These are phyloP conservation scores for Colletotrichum sp. DNA, from an alignment of 2,329 filamentous ascomycete genomes.

Conservation along the genomic window DNA sequence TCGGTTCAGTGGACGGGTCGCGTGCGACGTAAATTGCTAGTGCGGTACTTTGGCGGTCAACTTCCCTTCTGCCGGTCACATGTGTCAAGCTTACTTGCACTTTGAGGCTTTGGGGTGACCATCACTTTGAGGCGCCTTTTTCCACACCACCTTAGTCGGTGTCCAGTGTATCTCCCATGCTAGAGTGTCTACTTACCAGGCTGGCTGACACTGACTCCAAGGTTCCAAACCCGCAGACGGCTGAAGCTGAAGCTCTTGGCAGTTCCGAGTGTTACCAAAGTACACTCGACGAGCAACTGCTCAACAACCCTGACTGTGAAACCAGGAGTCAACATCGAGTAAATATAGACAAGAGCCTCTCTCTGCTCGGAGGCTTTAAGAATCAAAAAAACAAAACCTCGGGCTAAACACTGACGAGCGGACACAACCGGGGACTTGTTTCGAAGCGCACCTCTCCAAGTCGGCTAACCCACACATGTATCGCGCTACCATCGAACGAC, in stretches of 20 bases:
- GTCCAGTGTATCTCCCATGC: not conserved
- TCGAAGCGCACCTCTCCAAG: not conserved
- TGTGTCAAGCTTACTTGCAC: not conserved
- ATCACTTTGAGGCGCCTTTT: not conserved
- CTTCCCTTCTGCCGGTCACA: slow-evolving; percentile 16
- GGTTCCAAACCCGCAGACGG: not conserved
- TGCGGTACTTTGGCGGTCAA: not conserved
- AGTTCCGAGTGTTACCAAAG: not conserved
- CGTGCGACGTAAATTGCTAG: slow-evolving; percentile 11
- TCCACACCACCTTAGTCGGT: not conserved
- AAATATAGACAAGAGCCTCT: not conserved
- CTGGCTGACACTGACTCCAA: not conserved
- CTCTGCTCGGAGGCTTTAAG: not conserved
- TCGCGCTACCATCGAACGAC: slow-evolving; percentile 18
- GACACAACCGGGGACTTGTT: not conserved
- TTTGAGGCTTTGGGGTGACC: not conserved
- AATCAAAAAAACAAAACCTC: not conserved
- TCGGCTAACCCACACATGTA: slow-evolving; percentile 3
- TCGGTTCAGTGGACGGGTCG: not conserved
- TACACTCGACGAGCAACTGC: not conserved
- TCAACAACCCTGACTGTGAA: not conserved
- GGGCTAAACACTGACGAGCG: slow-evolving; percentile 1
- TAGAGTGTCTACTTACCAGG: not conserved
- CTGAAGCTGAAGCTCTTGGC: not conserved
- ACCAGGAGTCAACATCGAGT: not conserved